Conservation (phyloP, 2,329 filamentous ascomycete species). For the Diaporthe nobilis region DNA sequence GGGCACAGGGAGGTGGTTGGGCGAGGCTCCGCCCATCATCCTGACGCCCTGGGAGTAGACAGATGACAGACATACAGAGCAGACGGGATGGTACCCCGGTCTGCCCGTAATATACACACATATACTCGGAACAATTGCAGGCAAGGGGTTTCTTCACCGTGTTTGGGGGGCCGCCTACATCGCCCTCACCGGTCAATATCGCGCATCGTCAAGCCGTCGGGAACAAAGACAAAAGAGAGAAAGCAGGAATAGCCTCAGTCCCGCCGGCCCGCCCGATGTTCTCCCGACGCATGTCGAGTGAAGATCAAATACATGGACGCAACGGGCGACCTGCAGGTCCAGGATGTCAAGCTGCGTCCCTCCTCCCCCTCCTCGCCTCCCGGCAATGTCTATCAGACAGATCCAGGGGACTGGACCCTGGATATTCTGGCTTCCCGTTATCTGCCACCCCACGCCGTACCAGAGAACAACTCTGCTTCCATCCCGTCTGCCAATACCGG, state of each 20-base stretch:
- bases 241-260: background rate
- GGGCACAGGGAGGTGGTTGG: background rate
- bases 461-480: background rate
- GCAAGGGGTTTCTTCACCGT: background rate
- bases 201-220: background rate
- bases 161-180: background rate
- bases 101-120: background rate
- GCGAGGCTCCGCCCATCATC: background rate
- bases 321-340: constrained; percentile 20
- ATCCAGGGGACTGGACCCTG: background rate
- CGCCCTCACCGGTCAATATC: constrained; percentile 21
- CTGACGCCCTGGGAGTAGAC: background rate
- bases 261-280: background rate
- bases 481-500: background rate
- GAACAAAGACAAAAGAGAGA: background rate
- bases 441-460: constrained; percentile 16
- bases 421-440: background rate
- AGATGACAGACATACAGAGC: background rate
- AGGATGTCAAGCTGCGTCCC: background rate
- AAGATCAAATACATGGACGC: background rate
- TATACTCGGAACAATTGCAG: background rate
- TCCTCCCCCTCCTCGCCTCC: background rate
- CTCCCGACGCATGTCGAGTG: background rate
- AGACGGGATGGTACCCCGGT: background rate
- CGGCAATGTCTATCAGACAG: background rate